These are phyloP conservation scores for Eucalyptus coolabah DNA, from an alignment of 345 rosid species.

Conservation along the genomic window DNA sequence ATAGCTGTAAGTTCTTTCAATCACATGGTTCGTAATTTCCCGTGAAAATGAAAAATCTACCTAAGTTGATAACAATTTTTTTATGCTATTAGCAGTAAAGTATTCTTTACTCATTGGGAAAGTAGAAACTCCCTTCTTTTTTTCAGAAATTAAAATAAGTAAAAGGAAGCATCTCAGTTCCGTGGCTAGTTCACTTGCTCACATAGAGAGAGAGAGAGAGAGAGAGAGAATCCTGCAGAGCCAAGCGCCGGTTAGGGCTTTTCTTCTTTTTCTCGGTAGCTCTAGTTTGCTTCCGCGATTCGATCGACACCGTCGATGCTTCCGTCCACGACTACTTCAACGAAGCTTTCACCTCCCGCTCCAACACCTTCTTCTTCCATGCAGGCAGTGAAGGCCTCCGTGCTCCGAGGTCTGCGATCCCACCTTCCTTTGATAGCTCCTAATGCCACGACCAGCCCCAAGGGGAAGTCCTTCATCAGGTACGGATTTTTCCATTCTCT, in stretches of 20 bases:
- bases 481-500: neutral
- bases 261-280: neutral
- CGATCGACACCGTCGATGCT: constrained; percentile 1
- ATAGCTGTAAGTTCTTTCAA: too few species aligned
- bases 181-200: too few species aligned
- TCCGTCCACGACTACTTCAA: constrained; percentile 66
- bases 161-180: too few species aligned
- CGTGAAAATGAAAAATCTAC: too few species aligned
- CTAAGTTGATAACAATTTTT: too few species aligned
- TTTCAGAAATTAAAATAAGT: too few species aligned
- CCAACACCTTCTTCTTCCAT: constrained; percentile 63
- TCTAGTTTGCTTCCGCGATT: neutral
- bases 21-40: too few species aligned
- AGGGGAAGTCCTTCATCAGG: constrained; percentile 79
- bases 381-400: constrained; percentile 93
- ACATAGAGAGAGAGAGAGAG: too few species aligned
- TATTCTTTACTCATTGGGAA: too few species aligned
- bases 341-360: constrained; percentile 37
- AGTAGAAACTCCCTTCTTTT: too few species aligned
- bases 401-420: constrained; percentile 42
- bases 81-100: too few species aligned
- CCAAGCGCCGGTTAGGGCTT: neutral
- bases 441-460: constrained; percentile 7
- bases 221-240: neutral
- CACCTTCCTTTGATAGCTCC: neutral